Percentiles rank a stretch among this genome's conserved stretches.
Conservation (phyloP, 192 early-diverging fungal species). For the Backusella australiensis region DNA sequence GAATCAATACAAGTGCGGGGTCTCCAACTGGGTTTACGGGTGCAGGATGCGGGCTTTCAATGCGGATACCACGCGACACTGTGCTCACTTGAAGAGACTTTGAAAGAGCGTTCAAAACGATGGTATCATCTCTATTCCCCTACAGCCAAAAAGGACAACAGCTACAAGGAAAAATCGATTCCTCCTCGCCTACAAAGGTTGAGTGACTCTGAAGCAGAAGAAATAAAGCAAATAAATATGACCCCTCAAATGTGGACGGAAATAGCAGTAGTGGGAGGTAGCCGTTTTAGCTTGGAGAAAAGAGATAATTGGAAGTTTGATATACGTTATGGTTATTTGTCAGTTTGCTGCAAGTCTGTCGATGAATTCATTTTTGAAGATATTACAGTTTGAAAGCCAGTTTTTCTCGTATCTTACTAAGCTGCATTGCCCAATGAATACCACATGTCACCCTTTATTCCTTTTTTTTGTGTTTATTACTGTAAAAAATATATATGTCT, state of each 20-base stretch:
- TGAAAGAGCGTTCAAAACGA: background rate
- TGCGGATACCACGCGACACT: background rate
- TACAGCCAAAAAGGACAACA: background rate
- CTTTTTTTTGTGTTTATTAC: background rate
- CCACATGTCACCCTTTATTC: background rate
- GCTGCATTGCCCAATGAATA: background rate
- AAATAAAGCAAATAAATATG: background rate
- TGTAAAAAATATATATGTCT: background rate
- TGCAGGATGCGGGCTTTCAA: conserved; percentile 11
- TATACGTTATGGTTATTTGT: background rate
- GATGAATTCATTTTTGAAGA: conserved; percentile 8
- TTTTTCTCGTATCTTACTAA: background rate
- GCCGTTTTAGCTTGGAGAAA: background rate
- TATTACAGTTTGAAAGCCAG: background rate
- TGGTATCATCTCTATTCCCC: conserved; percentile 14
- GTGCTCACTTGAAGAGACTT: conserved; percentile 12
- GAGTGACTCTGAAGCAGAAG: background rate
- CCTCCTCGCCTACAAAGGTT: background rate
- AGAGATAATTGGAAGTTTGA: conserved; percentile 4
- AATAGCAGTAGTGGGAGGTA: background rate
- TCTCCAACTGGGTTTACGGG: conserved; percentile 2
- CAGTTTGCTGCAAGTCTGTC: background rate
- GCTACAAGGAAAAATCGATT: background rate
- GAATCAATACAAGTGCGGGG: conserved; percentile 1
- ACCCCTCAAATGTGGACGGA: background rate